Base-by-base conservation (phyloP, 75 land plant species). In the Adiantum capillusveneris region DNA sequence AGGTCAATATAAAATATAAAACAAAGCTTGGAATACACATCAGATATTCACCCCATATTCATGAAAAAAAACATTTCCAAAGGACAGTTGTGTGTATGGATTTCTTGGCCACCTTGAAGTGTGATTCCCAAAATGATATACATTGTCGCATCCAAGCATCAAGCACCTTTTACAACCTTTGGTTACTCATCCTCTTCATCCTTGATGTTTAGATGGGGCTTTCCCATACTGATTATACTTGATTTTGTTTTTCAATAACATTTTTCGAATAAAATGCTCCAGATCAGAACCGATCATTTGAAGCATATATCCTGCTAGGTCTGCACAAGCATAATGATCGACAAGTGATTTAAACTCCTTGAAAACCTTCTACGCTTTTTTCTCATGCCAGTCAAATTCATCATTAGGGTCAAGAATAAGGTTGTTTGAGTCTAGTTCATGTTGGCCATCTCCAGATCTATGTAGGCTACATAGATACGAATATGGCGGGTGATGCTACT, bases 201-300 rank as follows among this genome's bases (percentile, higher is more conserved):
- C 39, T 69, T 57, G 28, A 71, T 43, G n/a, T 71, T 60, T 34
- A 56, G 26, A 25, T 91, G 80, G 6, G 96, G 96, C 79, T 79
- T 90, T 27, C 96, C 96, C 96, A 90, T 86, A 77, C 96, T 86
- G 65, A 68, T 90, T 90, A 78, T 90, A 90, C 53, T 86, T 78
- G 45, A 90, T 79, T 71, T 81, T 83, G 16, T 87, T 87, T 66
- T 78, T 85, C 44, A 76, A 70, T 18, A 90, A 73, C 71, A 90
- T 11, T 64, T 90, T 90, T 56, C 96, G 70, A 25, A 86, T 90
- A 76, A 72, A 84, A 60, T 90, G 91, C 59, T 90, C 91, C 42
- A 90, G 45, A 66, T 90, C 96, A 12, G 96, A 90, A 25, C 96
- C 91, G 48, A 90, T 86, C 66, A 90, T 66, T 7, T 91, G 75